Evolutionary conservation across 768 basidiomycete species (phyloP).

Genomic region (Tylopilus felleus): DNA sequence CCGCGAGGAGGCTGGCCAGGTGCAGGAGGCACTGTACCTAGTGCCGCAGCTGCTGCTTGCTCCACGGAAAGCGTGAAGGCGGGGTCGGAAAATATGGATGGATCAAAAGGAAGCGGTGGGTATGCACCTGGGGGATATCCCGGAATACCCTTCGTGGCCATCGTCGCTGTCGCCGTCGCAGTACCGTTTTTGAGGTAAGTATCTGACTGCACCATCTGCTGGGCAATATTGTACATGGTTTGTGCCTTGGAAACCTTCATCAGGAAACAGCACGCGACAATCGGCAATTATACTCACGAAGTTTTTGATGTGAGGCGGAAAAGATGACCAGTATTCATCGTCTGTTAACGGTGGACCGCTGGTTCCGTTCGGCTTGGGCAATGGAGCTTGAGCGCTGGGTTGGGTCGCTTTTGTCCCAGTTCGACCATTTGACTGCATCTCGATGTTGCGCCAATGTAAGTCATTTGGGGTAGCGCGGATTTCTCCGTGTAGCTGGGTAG

Average conservation of each 20-base stretch:
- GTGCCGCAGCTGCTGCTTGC: conserved; percentile 40
- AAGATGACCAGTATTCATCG: conserved; percentile 67
- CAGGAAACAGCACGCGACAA: conserved; percentile 23
- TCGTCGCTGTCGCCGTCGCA: conserved; percentile 28
- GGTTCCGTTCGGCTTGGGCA: conserved; percentile 24
- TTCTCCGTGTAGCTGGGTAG: conserved; percentile 51
- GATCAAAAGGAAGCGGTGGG: conserved; percentile 46
- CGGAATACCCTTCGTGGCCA: conserved; percentile 33
- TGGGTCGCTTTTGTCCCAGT: conserved; percentile 25
- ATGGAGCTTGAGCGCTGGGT: conserved; percentile 11
- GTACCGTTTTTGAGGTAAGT: conserved; percentile 36
- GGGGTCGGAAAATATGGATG: conserved; percentile 52
- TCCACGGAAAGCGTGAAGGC: conserved; percentile 51
- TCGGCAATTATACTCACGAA: conserved; percentile 50
- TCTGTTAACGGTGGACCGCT: conserved; percentile 35
- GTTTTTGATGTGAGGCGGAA: conserved; percentile 64
- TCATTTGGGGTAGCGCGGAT: conserved; percentile 60
- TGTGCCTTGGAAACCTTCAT: conserved; percentile 44
- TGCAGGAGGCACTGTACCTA: conserved; percentile 28
- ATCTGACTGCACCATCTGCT: conserved; percentile 55
- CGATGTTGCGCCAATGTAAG: conserved; percentile 46
- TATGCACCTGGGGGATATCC: conserved; percentile 42
- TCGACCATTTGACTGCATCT: conserved; percentile 27
- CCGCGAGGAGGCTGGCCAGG: conserved; percentile 33
- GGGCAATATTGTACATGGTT: conserved; percentile 67